Evolutionary conservation across 768 basidiomycete genomes (phyloP), one percentile per base, ranked within the genome.

Genomic region (Mycena epipterygia): DNA sequence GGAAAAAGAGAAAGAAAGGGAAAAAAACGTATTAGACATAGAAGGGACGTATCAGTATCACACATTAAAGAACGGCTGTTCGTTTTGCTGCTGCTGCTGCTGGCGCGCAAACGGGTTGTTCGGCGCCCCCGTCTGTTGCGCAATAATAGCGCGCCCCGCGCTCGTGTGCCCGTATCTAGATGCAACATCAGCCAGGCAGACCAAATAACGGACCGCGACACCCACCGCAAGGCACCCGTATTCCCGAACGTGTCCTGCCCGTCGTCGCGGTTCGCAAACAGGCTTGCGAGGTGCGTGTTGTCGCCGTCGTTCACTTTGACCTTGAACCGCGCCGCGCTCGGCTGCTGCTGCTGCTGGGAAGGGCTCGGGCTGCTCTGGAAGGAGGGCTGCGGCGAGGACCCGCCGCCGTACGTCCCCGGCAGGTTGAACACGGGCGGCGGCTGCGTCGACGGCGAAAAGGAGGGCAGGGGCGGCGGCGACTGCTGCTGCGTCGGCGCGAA

Each of bases 231-330:
- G 59, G 84, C 70, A 23, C 97, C 97, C 35, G 90, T 75, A 79
- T 99, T 99, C 58, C 97, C 97, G 77, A 98, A 99, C 61, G 97
- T 97, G 81, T 99, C 98, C 78, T 93, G 85, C 1, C 98, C 97
- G 74, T 95, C 96, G 65, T 98, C 97, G 58, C 92, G 87, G 76
- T 94, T 95, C 8, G 95, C 97, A 71, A 98, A 91, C 74, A 98
- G 81, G 61, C 80, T 84, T 3, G 97, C 96, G 61, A 99, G 88
- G 41, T 91, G 88, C 17, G 95, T 88, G 70, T 93, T 90, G 79
- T 97, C 95, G 55, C 87, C 84, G 53, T 84, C 84, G 39, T 80
- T 83, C 37, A 81, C 80, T 82, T 85, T 82, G 82, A 85, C 83
- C 23, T 80, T 77, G 68, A 84, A 79, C 44, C 73, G 76, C 58